Conservation (phyloP, 495 filamentous ascomycete species). For the Sordaria brevicollis region DNA sequence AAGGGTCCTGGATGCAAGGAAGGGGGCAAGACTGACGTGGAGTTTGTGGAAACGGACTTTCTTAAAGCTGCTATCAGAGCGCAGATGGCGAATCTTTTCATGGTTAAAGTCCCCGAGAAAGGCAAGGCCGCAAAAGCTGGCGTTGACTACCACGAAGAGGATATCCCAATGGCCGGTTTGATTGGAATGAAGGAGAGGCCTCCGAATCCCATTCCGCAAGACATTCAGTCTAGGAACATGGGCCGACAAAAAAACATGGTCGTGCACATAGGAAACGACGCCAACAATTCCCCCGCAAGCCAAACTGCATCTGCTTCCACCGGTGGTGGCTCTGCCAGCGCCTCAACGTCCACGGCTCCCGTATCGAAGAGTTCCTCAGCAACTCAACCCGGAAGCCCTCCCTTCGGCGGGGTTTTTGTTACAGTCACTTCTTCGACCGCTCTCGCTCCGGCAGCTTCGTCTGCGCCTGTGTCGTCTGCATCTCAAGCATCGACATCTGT, state of each 20-base stretch:
- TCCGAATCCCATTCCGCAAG: neutral
- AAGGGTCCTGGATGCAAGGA: constrained; percentile 17
- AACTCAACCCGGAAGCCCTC: neutral
- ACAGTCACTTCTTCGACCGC: neutral
- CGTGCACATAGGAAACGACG: neutral
- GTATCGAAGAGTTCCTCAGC: neutral
- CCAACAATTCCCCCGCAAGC: neutral
- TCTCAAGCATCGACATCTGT: neutral
- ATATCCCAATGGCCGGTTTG: constrained; percentile 15
- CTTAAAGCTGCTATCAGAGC: constrained; percentile 20
- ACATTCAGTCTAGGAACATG: neutral
- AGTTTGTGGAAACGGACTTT: constrained; percentile 18
- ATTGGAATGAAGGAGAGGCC: constrained; percentile 4
- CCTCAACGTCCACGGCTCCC: neutral
- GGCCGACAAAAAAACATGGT: neutral
- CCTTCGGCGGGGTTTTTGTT: neutral
- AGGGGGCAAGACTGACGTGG: constrained; percentile 8
- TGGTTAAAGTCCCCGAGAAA: constrained; percentile 22
- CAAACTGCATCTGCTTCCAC: neutral
- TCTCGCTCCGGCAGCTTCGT: neutral
- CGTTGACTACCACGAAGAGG: neutral
- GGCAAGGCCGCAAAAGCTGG: constrained; percentile 9
- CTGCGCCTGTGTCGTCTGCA: neutral
- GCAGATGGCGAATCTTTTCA: constrained; percentile 26
- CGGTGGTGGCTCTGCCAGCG: neutral